These are phyloP conservation scores for Botrytis cinerea DNA, from an alignment of 2,329 filamentous ascomycete genomes.

Conservation along the genomic window DNA sequence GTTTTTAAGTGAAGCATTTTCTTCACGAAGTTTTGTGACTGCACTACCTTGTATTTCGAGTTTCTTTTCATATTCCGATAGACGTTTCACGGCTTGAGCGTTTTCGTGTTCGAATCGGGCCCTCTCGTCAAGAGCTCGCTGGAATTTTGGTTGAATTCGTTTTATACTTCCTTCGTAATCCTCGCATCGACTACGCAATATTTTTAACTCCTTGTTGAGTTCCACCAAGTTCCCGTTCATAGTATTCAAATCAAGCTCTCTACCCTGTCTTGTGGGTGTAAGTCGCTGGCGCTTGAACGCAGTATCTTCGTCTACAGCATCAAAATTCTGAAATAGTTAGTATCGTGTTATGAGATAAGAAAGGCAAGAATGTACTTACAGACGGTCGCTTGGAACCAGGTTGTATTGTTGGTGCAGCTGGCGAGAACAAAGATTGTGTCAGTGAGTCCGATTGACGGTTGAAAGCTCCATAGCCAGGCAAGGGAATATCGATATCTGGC, in stretches of 20 bases:
- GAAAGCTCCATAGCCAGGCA: neutral
- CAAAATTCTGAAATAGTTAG: slow-evolving; percentile 20
- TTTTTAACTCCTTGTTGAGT: slow-evolving; percentile 47
- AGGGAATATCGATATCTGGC: slow-evolving; percentile 31
- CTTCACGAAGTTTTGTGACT: slow-evolving; percentile 35
- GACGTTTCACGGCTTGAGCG: slow-evolving; percentile 31
- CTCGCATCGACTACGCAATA: slow-evolving; percentile 50
- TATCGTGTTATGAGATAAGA: neutral
- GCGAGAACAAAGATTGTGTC: slow-evolving; percentile 19
- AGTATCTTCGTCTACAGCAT: slow-evolving; percentile 7
- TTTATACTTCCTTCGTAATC: slow-evolving; percentile 50
- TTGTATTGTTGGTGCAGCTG: neutral
- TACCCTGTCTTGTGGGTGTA: slow-evolving; percentile 16
- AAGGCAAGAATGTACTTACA: slow-evolving; percentile 6
- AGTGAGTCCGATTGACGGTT: neutral
- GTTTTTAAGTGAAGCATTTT: slow-evolving; percentile 28
- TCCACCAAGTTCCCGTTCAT: slow-evolving; percentile 42
- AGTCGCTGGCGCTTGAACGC: slow-evolving; percentile 18
- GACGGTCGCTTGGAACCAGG: slow-evolving; percentile 26
- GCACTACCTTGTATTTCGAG: slow-evolving; percentile 31
- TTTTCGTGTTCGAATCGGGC: slow-evolving; percentile 50
- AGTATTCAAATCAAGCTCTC: neutral
- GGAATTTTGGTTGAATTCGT: slow-evolving; percentile 50
- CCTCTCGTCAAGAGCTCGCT: slow-evolving; percentile 55
- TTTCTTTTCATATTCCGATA: slow-evolving; percentile 29